These are phyloP conservation scores for Ceratocystis lukuohia DNA, from an alignment of 2,329 filamentous ascomycete genomes.

Conservation along the genomic window DNA sequence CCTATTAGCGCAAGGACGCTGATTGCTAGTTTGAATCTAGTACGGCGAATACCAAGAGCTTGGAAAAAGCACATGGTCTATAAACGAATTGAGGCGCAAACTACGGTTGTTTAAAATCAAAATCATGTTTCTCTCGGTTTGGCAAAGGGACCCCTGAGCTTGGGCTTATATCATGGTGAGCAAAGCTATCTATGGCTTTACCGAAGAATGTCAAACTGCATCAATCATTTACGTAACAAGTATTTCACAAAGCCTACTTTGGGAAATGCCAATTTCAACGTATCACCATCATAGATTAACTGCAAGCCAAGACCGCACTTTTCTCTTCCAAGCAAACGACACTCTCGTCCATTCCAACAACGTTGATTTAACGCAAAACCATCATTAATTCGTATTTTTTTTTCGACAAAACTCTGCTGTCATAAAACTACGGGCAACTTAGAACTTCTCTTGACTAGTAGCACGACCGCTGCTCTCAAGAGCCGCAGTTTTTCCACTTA, in stretches of 20 bases:
- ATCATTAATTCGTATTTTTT: too few relatives aligned
- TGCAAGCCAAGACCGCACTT: not conserved
- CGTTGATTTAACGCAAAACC: too few relatives aligned
- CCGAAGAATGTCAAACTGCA: not conserved
- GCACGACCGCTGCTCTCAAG: constrained; percentile 6
- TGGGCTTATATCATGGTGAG: not conserved
- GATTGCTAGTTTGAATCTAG: constrained; percentile 11
- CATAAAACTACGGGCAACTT: not conserved
- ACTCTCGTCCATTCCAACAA: too few relatives aligned
- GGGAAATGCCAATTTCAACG: not conserved
- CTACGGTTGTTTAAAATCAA: not conserved
- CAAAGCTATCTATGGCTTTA: not conserved
- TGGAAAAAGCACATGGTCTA: not conserved
- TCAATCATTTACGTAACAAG: constrained; percentile 4
- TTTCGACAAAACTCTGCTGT: too few relatives aligned
- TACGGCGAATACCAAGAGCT: constrained; percentile 8
- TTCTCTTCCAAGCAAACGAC: not conserved
- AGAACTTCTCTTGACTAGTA: constrained; percentile 13
- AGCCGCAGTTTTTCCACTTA: not conserved
- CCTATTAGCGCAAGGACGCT: not conserved
- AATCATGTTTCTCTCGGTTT: not conserved
- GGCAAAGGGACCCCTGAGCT: not conserved
- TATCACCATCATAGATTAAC: not conserved
- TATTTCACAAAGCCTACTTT: not conserved
- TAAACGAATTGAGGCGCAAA: not conserved